Base-by-base conservation (phyloP, 225 moss, liverwort and hornwort genomes). In the Sphagnum tenellum region DNA sequence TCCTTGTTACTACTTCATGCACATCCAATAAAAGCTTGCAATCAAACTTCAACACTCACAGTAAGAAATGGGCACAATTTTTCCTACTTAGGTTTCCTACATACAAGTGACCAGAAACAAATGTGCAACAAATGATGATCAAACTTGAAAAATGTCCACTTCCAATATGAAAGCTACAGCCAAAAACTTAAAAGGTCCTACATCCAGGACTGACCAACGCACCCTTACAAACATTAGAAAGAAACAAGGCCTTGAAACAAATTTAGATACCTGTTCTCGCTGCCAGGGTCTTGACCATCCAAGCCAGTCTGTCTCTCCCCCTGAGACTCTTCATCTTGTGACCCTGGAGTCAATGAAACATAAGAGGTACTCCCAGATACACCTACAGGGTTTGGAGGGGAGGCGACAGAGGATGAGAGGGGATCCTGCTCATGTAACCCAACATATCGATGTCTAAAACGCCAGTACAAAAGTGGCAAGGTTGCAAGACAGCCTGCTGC, bases 401-500 rank as follows among this genome's bases (percentile, higher is more conserved):
- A 61, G 53, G 66, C 60, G 8, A 48, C 11, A 47, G 78, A 59
- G 6, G 76, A 73, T 4, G 71, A 59, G 62, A 85, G n/a, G 51
- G 67, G 50, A 49, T 53, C 73, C 69, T 81, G 84, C 48, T 85
- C 78, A 63, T 75, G 61, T 45, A 71, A 45, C 10, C 71, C 71
- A 4, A 85, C 73, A 66, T 66, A 85, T 52, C 76, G 73, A 61
- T 85, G 78, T 47, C 73, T 76, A 68, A 81, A 85, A 14, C 80
- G 84, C 84, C 84, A 84, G 67, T 84, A 84, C 63, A 84, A 69
- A 56, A 81, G 75, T 9, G 81, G 80, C 65, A 71, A 64, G 44
- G 80, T 81, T 9, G 84, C 80, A 61, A 84, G 54, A 75, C 84
- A 84, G 49, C 84, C 84, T 5, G 73, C 71, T 3, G 84, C 84